These are phyloP conservation scores for Beauveria sp. DNA, from an alignment of 2,329 filamentous ascomycete species.

Conservation along the genomic window DNA sequence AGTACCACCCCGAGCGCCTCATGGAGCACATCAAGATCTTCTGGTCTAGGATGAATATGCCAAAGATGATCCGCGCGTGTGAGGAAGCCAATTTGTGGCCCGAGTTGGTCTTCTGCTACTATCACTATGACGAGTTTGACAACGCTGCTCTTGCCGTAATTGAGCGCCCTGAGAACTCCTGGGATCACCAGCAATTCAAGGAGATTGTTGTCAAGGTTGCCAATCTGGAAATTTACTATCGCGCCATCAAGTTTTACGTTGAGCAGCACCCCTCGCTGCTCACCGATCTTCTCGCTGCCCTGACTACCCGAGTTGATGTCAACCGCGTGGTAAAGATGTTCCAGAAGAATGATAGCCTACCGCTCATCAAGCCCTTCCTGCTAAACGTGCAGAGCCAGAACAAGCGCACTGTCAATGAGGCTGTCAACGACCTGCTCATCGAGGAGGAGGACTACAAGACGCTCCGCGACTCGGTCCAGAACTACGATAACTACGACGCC, in stretches of 20 bases:
- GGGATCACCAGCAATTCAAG: slow-evolving; percentile 99
- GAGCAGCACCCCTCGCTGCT: slow-evolving; percentile 93
- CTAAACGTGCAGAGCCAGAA: slow-evolving; percentile 94
- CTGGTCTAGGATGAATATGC: slow-evolving; percentile 96
- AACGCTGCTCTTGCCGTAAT: slow-evolving; percentile 97
- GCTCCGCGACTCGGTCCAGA: slow-evolving; percentile 91
- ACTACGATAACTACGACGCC: slow-evolving; percentile 98
- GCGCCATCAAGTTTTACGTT: slow-evolving; percentile 91
- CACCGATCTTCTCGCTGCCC: slow-evolving; percentile 86
- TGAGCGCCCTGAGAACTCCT: slow-evolving; percentile 93
- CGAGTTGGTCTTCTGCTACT: slow-evolving; percentile 95
- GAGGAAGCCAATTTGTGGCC: slow-evolving; percentile 97
- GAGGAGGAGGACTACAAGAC: slow-evolving; percentile 99
- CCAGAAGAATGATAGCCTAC: slow-evolving; percentile 95
- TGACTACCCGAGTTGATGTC: slow-evolving; percentile 92
- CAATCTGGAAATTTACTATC: slow-evolving; percentile 98
- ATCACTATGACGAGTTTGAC: slow-evolving; percentile 97
- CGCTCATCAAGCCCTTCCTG: slow-evolving; percentile 97
- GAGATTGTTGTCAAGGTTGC: slow-evolving; percentile 96
- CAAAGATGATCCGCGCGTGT: slow-evolving; percentile 88
- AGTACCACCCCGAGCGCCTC: slow-evolving; percentile 88
- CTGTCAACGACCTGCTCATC: slow-evolving; percentile 94
- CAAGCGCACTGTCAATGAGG: slow-evolving; percentile 96
- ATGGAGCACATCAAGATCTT: slow-evolving; percentile 99
- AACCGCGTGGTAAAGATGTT: slow-evolving; percentile 99